Percentiles rank a stretch among this genome's conserved stretches.
Conservation (phyloP, 768 basidiomycete species). For the Lentinula lateritia region DNA sequence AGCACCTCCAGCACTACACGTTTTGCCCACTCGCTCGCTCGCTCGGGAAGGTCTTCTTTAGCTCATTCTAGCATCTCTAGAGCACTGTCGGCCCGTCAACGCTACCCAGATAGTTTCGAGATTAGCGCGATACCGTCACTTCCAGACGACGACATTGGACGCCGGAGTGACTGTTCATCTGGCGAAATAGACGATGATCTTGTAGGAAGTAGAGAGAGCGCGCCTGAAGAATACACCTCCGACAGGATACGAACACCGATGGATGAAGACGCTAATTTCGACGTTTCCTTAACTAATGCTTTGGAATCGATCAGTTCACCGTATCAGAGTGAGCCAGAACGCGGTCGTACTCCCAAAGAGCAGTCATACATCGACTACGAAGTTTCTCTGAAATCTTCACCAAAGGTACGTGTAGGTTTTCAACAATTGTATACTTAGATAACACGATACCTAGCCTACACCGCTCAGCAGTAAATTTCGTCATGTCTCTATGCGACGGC, state of each 20-base stretch:
- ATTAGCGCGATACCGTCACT: conserved; percentile 52
- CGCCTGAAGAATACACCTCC: conserved; percentile 48
- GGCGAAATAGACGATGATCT: conserved; percentile 31
- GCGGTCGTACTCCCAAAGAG: conserved; percentile 42
- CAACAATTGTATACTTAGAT: not conserved
- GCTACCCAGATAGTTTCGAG: conserved; percentile 50
- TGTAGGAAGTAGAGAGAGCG: conserved; percentile 41
- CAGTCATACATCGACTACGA: conserved; percentile 45
- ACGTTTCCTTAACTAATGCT: conserved; percentile 51
- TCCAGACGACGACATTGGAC: conserved; percentile 30
- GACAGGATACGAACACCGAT: conserved; percentile 30
- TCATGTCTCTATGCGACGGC: conserved; percentile 54
- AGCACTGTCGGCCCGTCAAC: conserved; percentile 25
- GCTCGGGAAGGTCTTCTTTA: conserved; percentile 34
- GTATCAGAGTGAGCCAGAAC: conserved; percentile 29
- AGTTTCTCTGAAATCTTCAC: conserved; percentile 53
- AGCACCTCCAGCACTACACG: conserved; percentile 44
- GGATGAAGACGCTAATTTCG: conserved; percentile 17
- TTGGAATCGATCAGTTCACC: conserved; percentile 52
- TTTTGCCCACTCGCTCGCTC: conserved; percentile 48
- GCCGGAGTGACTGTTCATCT: conserved; percentile 23
- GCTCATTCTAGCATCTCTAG: conserved; percentile 23
- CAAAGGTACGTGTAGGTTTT: conserved; percentile 38
- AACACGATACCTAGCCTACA: conserved; percentile 39
- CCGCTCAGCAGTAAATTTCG: conserved; percentile 53